Evolutionary conservation across 805 yeast genomes (phyloP).

Genomic region (Saccharomycopsis javanensis): DNA sequence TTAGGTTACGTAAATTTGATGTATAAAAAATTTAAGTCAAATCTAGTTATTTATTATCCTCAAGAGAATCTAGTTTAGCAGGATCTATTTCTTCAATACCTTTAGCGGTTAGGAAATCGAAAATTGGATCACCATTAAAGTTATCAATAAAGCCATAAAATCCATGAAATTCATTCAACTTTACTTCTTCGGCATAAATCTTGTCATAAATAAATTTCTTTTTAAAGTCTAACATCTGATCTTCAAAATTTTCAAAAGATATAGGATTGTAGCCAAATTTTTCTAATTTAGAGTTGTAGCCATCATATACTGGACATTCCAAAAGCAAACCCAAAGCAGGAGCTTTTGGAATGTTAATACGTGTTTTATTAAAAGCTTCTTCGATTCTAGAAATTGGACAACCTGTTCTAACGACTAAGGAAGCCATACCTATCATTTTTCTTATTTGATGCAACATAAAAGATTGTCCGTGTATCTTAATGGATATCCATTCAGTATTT

Average conservation of each 20-base stretch:
- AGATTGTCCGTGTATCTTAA: slow-evolving; percentile 95
- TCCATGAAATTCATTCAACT: slow-evolving; percentile 81
- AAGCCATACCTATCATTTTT: slow-evolving; percentile 95
- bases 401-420: slow-evolving; percentile 75
- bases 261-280: slow-evolving; percentile 72
- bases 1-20: neutral
- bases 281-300: slow-evolving; percentile 61
- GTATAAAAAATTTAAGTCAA: neutral
- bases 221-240: slow-evolving; percentile 78
- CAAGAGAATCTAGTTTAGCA: neutral
- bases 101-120: slow-evolving; percentile 35
- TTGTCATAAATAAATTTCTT: slow-evolving; percentile 83
- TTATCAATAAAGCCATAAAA: slow-evolving; percentile 87
- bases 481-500: slow-evolving; percentile 92
- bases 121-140: slow-evolving; percentile 55
- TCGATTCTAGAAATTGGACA: slow-evolving; percentile 67
- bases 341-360: slow-evolving; percentile 90
- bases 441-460: slow-evolving; percentile 98
- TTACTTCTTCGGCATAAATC: slow-evolving; percentile 81
- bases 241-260: slow-evolving; percentile 53
- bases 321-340: slow-evolving; percentile 89
- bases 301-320: slow-evolving; percentile 87
- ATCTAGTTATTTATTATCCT: neutral
- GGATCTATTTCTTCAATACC: slow-evolving; percentile 12
- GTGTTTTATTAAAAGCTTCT: slow-evolving; percentile 65